Base-by-base conservation (phyloP, 148 eudicot species). In the Talinum fruticosum region DNA sequence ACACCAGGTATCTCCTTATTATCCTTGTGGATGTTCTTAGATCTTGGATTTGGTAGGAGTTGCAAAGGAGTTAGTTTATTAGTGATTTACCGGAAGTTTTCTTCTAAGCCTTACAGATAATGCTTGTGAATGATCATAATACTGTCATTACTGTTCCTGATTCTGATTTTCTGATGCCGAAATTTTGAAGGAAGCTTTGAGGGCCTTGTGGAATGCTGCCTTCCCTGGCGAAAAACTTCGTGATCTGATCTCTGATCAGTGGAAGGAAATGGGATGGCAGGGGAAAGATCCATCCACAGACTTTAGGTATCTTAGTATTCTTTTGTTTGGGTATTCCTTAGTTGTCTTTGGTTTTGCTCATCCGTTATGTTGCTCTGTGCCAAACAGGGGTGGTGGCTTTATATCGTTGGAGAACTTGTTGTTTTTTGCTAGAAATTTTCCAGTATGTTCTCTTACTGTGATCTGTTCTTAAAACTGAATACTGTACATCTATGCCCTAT, bases 241-340 rank as follows among this genome's bases (percentile, higher is more conserved):
- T 83, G 93, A 83, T 82, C 85, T 93, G 84, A 83, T 96, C 76
- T 96, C 99, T 77, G 97, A 93, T 47, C 97, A 93, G 79, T 96
- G 99, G 99, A 96, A 96, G 80, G 97, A 90, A 79, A 96, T 96
- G 97, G 99, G 97, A 70, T 96, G 99, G 99, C 99, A 96, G 83
- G 99, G 99, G 76, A 96, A 96, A 90, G 99, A 96, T 89, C 99
- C 99, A 76, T 93, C 99, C 37, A 93, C 99, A 75, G 99, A 96
- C 85, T 96, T 96, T 76, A 89, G 99, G 99, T 90, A 81, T 47
- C 26, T 61, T 26, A 34, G 69, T 28, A 33, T 61, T 68, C 57
- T 23, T 76, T 54, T 30, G 69, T 72, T 67, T 28, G 68, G 72
- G 34, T 57, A 13, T 34, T 51, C 28, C 5, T 71, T 54, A 65